phyloP scores from a whole-genome alignment of 2,329 filamentous ascomycete species.

The Venturia oleaginea region DNA sequence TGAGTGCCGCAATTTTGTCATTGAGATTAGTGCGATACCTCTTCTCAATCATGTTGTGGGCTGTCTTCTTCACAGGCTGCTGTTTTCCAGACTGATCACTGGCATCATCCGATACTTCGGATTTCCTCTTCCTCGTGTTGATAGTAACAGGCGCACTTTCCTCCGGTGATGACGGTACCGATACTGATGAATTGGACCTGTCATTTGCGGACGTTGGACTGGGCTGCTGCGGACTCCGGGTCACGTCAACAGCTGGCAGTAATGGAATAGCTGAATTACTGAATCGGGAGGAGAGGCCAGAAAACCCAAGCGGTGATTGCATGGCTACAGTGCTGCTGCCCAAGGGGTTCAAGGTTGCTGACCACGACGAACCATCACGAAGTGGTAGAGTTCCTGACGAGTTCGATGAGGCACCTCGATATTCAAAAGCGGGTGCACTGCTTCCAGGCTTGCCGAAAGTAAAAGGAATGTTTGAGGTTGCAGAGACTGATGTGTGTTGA shows the following conservation, averaged over 20 bases:
- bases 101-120: constrained; percentile 39
- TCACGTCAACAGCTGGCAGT: constrained; percentile 15
- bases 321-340: background rate
- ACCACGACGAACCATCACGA: background rate
- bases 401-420: background rate
- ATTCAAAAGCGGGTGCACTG: background rate
- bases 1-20: constrained; percentile 87
- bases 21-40: constrained; percentile 93
- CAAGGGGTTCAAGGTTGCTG: background rate
- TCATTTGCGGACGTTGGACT: constrained; percentile 27
- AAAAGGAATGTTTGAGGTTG: background rate
- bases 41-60: constrained; percentile 98
- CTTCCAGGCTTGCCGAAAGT: constrained; percentile 3
- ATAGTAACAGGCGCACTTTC: constrained; percentile 23
- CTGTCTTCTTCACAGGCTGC: constrained; percentile 64
- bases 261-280: constrained; percentile 22
- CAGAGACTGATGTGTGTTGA: constrained; percentile 1
- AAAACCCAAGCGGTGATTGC: background rate
- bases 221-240: constrained; percentile 26
- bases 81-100: background rate
- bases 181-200: constrained; percentile 26
- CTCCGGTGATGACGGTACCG: constrained; percentile 56
- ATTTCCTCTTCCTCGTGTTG: constrained; percentile 57
- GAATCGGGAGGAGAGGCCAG: constrained; percentile 16
- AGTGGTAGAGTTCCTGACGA: background rate